phyloP scores from a whole-genome alignment of 352 stramenopile species.

The Globisporangium alternatum region DNA sequence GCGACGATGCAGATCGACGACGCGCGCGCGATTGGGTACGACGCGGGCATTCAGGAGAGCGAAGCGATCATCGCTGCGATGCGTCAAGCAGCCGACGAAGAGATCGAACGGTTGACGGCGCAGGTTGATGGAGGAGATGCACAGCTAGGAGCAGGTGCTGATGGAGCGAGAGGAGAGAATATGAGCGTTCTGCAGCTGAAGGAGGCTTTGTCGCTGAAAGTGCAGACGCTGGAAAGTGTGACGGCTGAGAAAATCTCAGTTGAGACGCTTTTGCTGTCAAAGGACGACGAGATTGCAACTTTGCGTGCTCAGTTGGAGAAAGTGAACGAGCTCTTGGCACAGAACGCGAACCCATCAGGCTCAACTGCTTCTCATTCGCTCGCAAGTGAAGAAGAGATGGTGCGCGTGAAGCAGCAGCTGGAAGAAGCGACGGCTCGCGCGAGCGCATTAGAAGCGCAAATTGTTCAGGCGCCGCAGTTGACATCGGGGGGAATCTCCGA shows the following conservation, averaged over 20 bases:
- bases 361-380: neutral
- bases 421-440: neutral
- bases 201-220: conserved; percentile 15
- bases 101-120: conserved; percentile 23
- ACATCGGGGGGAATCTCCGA: conserved; percentile 1
- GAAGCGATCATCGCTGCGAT: conserved; percentile 67
- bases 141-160: neutral
- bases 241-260: conserved; percentile 8
- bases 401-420: neutral
- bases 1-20: conserved; percentile 76
- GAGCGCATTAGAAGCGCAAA: neutral
- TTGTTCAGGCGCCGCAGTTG: neutral
- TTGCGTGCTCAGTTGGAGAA: conserved; percentile 5
- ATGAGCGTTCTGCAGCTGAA: conserved; percentile 12
- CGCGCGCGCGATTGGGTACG: conserved; percentile 58
- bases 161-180: neutral
- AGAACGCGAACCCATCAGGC: neutral
- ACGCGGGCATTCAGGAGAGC: conserved; percentile 76
- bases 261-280: conserved; percentile 8
- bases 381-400: neutral
- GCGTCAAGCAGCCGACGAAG: conserved; percentile 39
- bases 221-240: conserved; percentile 8
- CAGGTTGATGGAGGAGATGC: conserved; percentile 11
- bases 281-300: conserved; percentile 5
- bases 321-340: neutral